Conservation (phyloP, 2,329 filamentous ascomycete species). For the Zopfia rhizophila region DNA sequence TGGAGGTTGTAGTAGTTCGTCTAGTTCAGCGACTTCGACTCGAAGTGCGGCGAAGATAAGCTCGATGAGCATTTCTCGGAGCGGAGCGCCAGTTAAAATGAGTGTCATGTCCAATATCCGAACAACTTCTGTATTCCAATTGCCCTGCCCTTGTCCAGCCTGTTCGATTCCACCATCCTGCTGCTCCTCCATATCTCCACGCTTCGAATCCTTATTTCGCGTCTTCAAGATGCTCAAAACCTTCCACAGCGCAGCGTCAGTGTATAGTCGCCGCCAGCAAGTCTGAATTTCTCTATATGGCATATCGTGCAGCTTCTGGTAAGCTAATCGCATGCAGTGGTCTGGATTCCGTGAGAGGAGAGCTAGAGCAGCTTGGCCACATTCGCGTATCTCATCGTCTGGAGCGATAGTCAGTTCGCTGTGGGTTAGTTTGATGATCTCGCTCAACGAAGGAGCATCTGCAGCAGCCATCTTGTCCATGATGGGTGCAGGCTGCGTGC, state of each 20-base stretch:
- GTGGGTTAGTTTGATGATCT: constrained; percentile 38
- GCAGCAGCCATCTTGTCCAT: too few relatives aligned
- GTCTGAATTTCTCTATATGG: constrained; percentile 72
- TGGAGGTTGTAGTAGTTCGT: constrained; percentile 17
- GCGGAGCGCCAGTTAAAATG: constrained; percentile 69
- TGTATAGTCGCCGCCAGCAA: constrained; percentile 77
- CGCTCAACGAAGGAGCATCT: constrained; percentile 27
- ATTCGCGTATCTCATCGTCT: constrained; percentile 48
- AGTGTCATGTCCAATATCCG: constrained; percentile 77
- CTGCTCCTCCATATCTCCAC: constrained; percentile 8
- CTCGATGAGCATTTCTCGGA: constrained; percentile 47
- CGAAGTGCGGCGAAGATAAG: constrained; percentile 64
- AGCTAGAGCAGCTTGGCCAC: constrained; percentile 52
- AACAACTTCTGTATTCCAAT: constrained; percentile 69
- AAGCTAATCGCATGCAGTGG: constrained; percentile 68
- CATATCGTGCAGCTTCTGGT: constrained; percentile 75
- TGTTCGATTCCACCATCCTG: constrained; percentile 22
- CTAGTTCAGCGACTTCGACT: constrained; percentile 8
- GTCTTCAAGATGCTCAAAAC: constrained; percentile 54
- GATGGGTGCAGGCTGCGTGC: too few relatives aligned
- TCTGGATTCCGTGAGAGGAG: constrained; percentile 53
- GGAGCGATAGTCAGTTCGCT: constrained; percentile 30
- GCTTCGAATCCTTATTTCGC: background rate
- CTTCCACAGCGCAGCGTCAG: constrained; percentile 74
- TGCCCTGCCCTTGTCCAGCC: constrained; percentile 30